Conservation (phyloP, 352 stramenopile species). For the Phytophthora sansomeana region DNA sequence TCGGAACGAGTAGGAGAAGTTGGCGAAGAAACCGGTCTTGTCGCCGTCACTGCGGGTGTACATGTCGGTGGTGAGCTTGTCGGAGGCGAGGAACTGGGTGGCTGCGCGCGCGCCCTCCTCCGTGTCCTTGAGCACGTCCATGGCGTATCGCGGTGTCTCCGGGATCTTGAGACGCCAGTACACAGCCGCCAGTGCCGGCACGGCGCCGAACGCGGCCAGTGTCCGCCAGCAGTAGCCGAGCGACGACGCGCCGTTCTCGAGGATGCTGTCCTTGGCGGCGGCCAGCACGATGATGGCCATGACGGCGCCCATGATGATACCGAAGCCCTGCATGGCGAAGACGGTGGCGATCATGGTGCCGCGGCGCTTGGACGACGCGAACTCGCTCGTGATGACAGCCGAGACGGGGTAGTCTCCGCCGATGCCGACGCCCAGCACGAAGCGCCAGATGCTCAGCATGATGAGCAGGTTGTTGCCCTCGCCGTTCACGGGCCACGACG, state of each 20-base stretch:
- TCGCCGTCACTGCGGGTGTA: conserved; percentile 47
- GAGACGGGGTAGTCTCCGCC: conserved; percentile 63
- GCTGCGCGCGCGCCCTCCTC: conserved; percentile 40
- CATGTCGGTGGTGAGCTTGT: conserved; percentile 52
- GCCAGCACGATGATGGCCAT: conserved; percentile 48
- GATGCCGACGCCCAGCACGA: conserved; percentile 61
- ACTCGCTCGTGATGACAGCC: conserved; percentile 63
- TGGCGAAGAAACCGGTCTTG: conserved; percentile 48
- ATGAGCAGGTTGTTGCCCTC: conserved; percentile 56
- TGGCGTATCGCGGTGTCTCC: conserved; percentile 52
- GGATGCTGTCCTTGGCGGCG: conserved; percentile 33
- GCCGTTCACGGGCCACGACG: conserved; percentile 50
- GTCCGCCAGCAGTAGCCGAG: conserved; percentile 59
- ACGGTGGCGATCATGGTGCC: conserved; percentile 59
- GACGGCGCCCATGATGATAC: conserved; percentile 49
- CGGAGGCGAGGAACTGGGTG: conserved; percentile 42
- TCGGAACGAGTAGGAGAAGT: conserved; percentile 46
- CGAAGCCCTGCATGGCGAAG: conserved; percentile 64
- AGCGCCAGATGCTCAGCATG: conserved; percentile 60
- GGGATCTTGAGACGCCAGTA: conserved; percentile 61
- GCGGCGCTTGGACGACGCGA: conserved; percentile 46
- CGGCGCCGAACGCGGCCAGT: conserved; percentile 49
- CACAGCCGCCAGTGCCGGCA: conserved; percentile 48
- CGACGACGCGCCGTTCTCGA: conserved; percentile 47
- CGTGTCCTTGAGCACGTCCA: conserved; percentile 51